Evolutionary conservation across 768 basidiomycete genomes (phyloP).

Genomic region (Lactifluus subvellereus): DNA sequence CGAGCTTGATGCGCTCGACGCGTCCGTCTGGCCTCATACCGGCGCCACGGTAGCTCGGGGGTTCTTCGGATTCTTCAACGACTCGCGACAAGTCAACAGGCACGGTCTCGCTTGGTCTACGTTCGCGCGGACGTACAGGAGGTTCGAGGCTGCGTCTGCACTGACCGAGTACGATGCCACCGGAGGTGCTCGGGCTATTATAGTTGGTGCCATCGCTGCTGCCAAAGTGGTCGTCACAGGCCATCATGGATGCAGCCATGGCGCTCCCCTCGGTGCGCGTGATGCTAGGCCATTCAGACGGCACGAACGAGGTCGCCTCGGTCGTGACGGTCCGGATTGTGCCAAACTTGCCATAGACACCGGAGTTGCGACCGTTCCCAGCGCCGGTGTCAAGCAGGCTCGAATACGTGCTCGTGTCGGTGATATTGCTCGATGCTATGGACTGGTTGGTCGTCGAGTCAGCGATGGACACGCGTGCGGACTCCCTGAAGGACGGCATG

Average conservation of each 20-base stretch:
- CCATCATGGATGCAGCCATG: conserved; percentile 39
- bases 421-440: conserved; percentile 54
- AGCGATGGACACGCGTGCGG: conserved; percentile 30
- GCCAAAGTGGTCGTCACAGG: conserved; percentile 37
- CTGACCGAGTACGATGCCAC: neutral
- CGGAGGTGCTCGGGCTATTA: conserved; percentile 1
- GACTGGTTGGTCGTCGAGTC: conserved; percentile 53
- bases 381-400: conserved; percentile 48
- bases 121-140: conserved; percentile 39
- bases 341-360: conserved; percentile 56
- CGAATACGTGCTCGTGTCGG: conserved; percentile 51
- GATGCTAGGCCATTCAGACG: conserved; percentile 56
- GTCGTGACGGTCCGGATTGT: conserved; percentile 81
- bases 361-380: conserved; percentile 33
- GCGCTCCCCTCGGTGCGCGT: conserved; percentile 58
- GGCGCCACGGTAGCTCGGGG: conserved; percentile 21
- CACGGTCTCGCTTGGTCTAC: conserved; percentile 58
- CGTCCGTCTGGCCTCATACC: conserved; percentile 30
- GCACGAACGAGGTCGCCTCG: conserved; percentile 59
- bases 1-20: conserved; percentile 47
- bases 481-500: conserved; percentile 12
- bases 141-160: conserved; percentile 25
- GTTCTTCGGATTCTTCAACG: conserved; percentile 59
- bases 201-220: neutral
- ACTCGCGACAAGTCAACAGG: conserved; percentile 60